These are phyloP conservation scores for Salvia sclarea DNA, from an alignment of 305 asterid species.

Conservation along the genomic window DNA sequence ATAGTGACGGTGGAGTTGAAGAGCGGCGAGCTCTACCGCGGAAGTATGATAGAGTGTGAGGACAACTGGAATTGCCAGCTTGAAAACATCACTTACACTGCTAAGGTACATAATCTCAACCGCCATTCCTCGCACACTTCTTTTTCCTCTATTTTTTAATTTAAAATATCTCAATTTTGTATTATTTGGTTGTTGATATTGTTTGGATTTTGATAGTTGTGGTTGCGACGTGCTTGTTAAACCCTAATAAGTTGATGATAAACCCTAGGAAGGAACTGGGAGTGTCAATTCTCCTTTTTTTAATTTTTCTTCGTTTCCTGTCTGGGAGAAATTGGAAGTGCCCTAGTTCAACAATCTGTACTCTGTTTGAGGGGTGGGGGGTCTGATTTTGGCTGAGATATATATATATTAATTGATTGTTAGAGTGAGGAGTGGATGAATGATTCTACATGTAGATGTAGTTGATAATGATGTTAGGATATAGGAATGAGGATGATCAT, in stretches of 20 bases:
- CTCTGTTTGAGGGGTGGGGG: not conserved
- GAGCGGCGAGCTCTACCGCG: constrained; percentile 89
- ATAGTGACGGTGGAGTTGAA: constrained; percentile 82
- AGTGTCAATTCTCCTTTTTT: constrained; percentile 16
- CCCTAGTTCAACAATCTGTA: not conserved
- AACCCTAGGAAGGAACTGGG: constrained; percentile 32
- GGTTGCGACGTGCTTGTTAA: constrained; percentile 13
- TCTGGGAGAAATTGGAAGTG: not conserved
- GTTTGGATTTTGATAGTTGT: not conserved
- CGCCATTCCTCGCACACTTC: not conserved
- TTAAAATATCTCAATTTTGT: too few relatives aligned
- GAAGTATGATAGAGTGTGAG: constrained; percentile 93
- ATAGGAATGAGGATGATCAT: not conserved
- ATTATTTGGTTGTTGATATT: not conserved
- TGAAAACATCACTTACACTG: constrained; percentile 78
- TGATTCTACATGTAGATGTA: not conserved
- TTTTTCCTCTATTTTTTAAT: not conserved
- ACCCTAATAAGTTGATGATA: constrained; percentile 32
- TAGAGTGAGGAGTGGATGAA: not conserved
- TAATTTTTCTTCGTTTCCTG: not conserved
- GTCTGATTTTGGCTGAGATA: constrained; percentile 10
- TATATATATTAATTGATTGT: not conserved
- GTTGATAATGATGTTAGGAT: not conserved
- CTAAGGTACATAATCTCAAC: constrained; percentile 26
- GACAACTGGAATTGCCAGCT: constrained; percentile 97